Evolutionary conservation across 768 basidiomycete species (phyloP).

Genomic region (Strobilomyces dryophilus): DNA sequence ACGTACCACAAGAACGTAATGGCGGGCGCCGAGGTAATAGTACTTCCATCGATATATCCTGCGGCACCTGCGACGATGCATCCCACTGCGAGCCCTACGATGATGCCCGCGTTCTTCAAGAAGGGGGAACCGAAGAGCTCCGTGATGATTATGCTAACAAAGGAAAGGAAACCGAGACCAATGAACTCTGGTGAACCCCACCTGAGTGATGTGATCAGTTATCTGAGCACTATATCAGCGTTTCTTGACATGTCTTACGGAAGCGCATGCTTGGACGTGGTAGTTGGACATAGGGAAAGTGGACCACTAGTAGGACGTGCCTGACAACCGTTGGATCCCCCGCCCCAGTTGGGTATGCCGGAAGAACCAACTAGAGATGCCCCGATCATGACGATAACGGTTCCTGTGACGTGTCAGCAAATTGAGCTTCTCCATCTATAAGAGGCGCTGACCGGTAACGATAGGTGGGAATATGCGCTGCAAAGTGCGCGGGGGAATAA

Average conservation of each 20-base stretch:
- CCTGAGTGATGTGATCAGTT: conserved; percentile 24
- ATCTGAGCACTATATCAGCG: background rate
- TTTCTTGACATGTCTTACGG: conserved; percentile 36
- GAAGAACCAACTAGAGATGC: conserved; percentile 70
- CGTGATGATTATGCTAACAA: conserved; percentile 68
- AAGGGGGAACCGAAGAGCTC: conserved; percentile 86
- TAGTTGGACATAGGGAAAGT: conserved; percentile 70
- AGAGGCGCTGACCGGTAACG: conserved; percentile 52
- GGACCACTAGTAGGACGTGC: conserved; percentile 58
- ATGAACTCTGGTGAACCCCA: conserved; percentile 86
- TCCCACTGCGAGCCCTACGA: conserved; percentile 70
- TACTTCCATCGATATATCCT: conserved; percentile 69
- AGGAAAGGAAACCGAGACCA: conserved; percentile 83
- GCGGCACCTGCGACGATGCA: conserved; percentile 78
- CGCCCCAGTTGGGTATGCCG: conserved; percentile 80
- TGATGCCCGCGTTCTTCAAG: conserved; percentile 74
- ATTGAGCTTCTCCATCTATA: background rate
- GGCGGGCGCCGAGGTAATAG: conserved; percentile 62
- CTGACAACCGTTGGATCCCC: conserved; percentile 72
- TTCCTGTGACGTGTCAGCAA: conserved; percentile 39
- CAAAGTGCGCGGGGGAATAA: conserved; percentile 60
- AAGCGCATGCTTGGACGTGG: conserved; percentile 63
- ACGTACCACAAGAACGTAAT: conserved; percentile 78
- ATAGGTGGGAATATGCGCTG: conserved; percentile 75
- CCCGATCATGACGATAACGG: conserved; percentile 78